A percentile compares a stretch with the other conserved stretches of the same genome.
These are phyloP conservation scores for Amyloporia xantha DNA, from an alignment of 768 basidiomycete species.

Conservation along the genomic window DNA sequence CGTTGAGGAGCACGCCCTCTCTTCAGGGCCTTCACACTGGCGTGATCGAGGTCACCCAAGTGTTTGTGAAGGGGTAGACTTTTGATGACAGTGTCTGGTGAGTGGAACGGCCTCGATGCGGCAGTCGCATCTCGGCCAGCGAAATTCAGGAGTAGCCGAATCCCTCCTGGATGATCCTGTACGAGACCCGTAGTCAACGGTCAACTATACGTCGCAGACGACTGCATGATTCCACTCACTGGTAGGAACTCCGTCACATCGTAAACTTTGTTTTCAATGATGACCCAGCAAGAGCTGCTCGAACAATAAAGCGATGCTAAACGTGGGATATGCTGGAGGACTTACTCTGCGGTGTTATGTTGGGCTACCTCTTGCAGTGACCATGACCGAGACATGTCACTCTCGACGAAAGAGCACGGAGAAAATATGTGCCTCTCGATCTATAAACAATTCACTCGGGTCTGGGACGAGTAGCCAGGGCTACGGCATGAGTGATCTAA, in stretches of 20 bases:
- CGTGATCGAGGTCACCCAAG: slow-evolving; percentile 55
- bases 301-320: neutral
- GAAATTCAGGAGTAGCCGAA: slow-evolving; percentile 76
- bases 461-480: too few relatives aligned
- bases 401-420: too few relatives aligned
- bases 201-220: neutral
- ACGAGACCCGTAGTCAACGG: neutral
- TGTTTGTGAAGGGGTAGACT: slow-evolving; percentile 64
- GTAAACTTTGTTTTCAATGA: slow-evolving; percentile 75
- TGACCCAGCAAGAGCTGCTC: slow-evolving; percentile 74
- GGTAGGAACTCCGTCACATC: slow-evolving; percentile 76
- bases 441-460: too few relatives aligned
- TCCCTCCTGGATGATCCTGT: slow-evolving; percentile 77
- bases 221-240: too few relatives aligned
- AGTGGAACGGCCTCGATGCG: slow-evolving; percentile 77
- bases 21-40: slow-evolving; percentile 40
- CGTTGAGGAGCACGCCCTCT: slow-evolving; percentile 42
- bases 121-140: slow-evolving; percentile 78
- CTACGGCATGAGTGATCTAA: too few relatives aligned
- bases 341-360: neutral
- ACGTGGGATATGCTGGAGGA: neutral
- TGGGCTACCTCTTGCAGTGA: slow-evolving; percentile 1
- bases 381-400: neutral
- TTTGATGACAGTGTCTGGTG: slow-evolving; percentile 69
- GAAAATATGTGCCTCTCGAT: too few relatives aligned